Percentiles rank a stretch among this genome's conserved stretches.
Evolutionary conservation across 768 basidiomycete species (phyloP).

Genomic region (Candolleomyces efflorescens): DNA sequence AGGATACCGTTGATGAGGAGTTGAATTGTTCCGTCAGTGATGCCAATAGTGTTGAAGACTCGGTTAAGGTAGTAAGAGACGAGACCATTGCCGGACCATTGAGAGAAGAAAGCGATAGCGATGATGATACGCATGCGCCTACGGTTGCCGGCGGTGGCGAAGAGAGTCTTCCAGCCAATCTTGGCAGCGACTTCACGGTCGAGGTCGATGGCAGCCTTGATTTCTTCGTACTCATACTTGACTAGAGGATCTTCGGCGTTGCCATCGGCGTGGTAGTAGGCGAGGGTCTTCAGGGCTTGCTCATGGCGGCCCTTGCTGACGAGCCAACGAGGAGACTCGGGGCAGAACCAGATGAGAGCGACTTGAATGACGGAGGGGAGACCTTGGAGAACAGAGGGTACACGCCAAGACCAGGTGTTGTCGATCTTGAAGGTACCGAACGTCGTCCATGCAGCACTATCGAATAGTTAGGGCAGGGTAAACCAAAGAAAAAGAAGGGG

Average conservation of each 20-base stretch:
- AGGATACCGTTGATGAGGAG: constrained; percentile 85
- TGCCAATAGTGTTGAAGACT: constrained; percentile 66
- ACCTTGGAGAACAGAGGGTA: constrained; percentile 71
- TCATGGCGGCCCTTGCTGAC: constrained; percentile 69
- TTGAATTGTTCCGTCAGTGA: constrained; percentile 56
- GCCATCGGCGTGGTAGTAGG: constrained; percentile 82
- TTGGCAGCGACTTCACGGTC: constrained; percentile 58
- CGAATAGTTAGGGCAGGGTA: neutral
- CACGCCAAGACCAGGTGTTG: constrained; percentile 77
- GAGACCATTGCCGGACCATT: constrained; percentile 84
- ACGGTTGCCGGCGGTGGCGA: constrained; percentile 65
- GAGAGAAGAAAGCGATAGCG: constrained; percentile 78
- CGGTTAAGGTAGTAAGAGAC: constrained; percentile 79
- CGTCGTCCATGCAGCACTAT: constrained; percentile 77
- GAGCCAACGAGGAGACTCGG: constrained; percentile 85
- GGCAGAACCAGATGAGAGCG: constrained; percentile 59
- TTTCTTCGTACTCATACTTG: constrained; percentile 73
- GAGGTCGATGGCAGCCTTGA: constrained; percentile 70
- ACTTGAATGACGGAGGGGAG: constrained; percentile 68
- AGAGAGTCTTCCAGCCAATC: constrained; percentile 66
- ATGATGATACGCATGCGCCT: constrained; percentile 74
- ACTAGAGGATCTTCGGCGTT: constrained; percentile 66
- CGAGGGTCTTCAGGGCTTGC: constrained; percentile 65
- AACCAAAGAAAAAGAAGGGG: neutral
- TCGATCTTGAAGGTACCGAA: constrained; percentile 74